Conservation (phyloP, 2,329 filamentous ascomycete genomes). For the Pyrenophora graminea region DNA sequence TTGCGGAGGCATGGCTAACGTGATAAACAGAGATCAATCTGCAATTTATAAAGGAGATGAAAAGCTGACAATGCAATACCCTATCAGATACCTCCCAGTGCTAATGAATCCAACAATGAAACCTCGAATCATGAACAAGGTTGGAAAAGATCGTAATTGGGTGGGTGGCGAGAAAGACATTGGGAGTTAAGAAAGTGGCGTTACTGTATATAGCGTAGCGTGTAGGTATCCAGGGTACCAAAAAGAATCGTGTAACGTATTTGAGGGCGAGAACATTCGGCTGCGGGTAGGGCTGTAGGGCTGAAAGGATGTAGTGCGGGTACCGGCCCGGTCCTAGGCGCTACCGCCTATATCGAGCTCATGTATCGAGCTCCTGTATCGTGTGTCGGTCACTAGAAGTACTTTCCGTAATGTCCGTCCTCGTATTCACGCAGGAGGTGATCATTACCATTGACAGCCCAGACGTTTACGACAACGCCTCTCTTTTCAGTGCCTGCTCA, state of each 20-base stretch:
- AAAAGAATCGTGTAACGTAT: background rate
- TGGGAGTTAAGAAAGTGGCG: too few species aligned
- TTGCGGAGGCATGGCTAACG: background rate
- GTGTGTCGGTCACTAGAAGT: too few species aligned
- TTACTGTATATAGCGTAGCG: too few species aligned
- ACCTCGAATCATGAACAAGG: background rate
- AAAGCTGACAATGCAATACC: background rate
- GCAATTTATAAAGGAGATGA: background rate
- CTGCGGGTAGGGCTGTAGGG: background rate
- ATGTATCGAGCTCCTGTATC: too few species aligned
- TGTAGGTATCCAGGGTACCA: too few species aligned
- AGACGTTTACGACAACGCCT: conserved; percentile 36
- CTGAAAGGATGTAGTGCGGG: background rate
- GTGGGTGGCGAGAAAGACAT: background rate
- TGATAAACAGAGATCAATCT: background rate
- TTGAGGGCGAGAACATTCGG: too few species aligned
- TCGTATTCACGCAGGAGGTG: too few species aligned
- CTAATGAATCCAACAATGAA: background rate
- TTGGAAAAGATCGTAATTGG: background rate
- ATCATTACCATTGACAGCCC: conserved; percentile 1
- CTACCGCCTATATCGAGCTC: too few species aligned
- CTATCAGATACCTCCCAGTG: background rate
- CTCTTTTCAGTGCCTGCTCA: conserved; percentile 25
- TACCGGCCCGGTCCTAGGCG: conserved; percentile 17
- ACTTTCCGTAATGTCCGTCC: too few species aligned